Conservation (phyloP, 495 filamentous ascomycete species). For the Beverwykella pulmonaria region DNA sequence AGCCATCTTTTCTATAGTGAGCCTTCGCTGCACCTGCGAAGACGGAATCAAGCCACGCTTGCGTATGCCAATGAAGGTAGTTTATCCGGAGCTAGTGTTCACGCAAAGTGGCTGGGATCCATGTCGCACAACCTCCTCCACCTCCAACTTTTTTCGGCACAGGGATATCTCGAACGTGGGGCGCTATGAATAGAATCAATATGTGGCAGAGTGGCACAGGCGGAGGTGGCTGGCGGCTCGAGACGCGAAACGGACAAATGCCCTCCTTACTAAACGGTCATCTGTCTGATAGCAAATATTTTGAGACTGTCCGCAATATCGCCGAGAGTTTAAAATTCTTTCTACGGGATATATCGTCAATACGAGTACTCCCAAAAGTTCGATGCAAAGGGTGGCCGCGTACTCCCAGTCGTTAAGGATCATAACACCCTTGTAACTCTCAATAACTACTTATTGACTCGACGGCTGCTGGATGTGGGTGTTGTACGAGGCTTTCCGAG, state of each 20-base stretch:
- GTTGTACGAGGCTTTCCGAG: not conserved
- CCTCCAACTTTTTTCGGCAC: not conserved
- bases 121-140: not conserved
- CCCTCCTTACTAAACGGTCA: not conserved
- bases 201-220: not conserved
- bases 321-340: not conserved
- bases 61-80: slow-evolving; percentile 11
- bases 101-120: not conserved
- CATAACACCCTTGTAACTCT: not conserved
- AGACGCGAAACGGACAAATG: not conserved
- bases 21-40: not conserved
- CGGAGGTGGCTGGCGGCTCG: not conserved
- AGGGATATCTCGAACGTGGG: slow-evolving; percentile 15
- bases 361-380: not conserved
- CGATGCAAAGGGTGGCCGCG: not conserved
- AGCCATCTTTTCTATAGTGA: slow-evolving; percentile 2
- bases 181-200: slow-evolving; percentile 23
- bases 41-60: slow-evolving; percentile 16
- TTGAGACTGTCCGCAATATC: slow-evolving; percentile 9
- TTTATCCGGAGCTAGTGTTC: slow-evolving; percentile 22
- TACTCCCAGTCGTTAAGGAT: not conserved
- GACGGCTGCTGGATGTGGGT: not conserved
- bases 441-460: slow-evolving; percentile 11
- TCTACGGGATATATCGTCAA: slow-evolving; percentile 2
- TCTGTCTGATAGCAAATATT: slow-evolving; percentile 1